Evolutionary conservation across 1,284 basidiomycete genomes (phyloP), one percentile per base, ranked within the genome.

Genomic region (Tetrapyrgos nigripes): DNA sequence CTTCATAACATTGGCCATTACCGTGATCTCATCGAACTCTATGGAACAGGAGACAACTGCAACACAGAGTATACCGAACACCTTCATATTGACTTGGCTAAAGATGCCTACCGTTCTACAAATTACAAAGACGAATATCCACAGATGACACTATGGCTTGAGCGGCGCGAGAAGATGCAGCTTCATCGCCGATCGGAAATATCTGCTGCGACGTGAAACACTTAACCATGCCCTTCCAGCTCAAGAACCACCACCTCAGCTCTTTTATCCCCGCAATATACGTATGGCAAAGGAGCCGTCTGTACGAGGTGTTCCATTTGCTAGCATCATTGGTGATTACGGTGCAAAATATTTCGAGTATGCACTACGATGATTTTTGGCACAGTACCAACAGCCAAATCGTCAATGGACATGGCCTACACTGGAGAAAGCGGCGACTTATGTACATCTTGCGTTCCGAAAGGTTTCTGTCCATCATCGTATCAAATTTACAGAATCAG

Each of bases 291-390:
- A 63, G 28, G 52, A 66, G 48, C 72, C 72, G 9, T 1, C 59
- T 65, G 17, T 49, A 28, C 51, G 62, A 1, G 31, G 21, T 0
- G 59, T 33, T 73, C 9, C 52, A 50, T 3, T 28, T 19, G 0
- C 19, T 13, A 27, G 37, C 21, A 17, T 27, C 4, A 24, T 17
- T 26, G 5, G 28, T 9, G 46, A 61, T 5, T 75, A 76, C 50
- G 67, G 71, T 1, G 71, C 71, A 2, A 43, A 29, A 1, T 56
- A 59, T 33, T 70, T 77, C 44, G 58, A 50, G 8, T 64, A 68
- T 23, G 72, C 71, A 1, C 66, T 75, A 19, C 63, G 66, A 1
- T 62, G 63, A 1, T 75, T 65, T 46, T 55, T 71, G 13, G 63
- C 66, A 2, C 46, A 53, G 4, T 54, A 57, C 35, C 59, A 61